phyloP scores from a whole-genome alignment of 345 rosid genomes.

The Arabidopsis arenosa region DNA sequence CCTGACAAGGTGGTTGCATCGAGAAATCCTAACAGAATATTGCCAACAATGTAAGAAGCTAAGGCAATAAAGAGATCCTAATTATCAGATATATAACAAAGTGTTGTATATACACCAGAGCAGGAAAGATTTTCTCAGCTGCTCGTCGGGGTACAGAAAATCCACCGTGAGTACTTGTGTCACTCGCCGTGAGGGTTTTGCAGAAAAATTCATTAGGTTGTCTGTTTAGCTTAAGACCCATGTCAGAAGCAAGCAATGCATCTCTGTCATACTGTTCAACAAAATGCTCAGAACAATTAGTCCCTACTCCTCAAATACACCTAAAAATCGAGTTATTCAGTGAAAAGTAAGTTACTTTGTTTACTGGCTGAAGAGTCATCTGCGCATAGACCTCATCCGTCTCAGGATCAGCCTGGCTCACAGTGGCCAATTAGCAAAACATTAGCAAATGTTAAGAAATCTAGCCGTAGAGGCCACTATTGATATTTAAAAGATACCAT shows the following conservation, averaged over 20 bases:
- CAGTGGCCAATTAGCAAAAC: not conserved
- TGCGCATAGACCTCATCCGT: conserved; percentile 85
- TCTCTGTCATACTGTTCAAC: conserved; percentile 85
- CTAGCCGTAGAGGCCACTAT: not conserved
- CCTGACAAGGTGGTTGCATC: conserved; percentile 95
- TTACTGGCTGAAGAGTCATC: conserved; percentile 76
- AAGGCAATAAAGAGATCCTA: conserved; percentile 17
- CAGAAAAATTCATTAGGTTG: conserved; percentile 90
- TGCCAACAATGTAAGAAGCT: conserved; percentile 29
- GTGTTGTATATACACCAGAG: conserved; percentile 62
- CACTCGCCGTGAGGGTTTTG: conserved; percentile 96
- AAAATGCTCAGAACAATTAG: conserved; percentile 37
- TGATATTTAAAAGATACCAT: conserved; percentile 23
- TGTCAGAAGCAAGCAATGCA: conserved; percentile 85
- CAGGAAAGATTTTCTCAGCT: conserved; percentile 93
- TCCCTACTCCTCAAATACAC: not conserved
- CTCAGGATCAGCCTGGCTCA: conserved; percentile 72
- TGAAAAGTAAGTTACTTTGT: conserved; percentile 39
- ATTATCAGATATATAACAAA: conserved; percentile 17
- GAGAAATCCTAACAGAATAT: conserved; percentile 73
- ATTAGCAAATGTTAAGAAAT: conserved; percentile 19
- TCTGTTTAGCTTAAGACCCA: conserved; percentile 70
- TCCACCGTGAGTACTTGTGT: conserved; percentile 98
- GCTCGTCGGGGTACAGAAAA: conserved; percentile 97
- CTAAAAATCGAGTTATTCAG: not conserved